Conservation (phyloP, 495 filamentous ascomycete species). For the Penicillium soppii region DNA sequence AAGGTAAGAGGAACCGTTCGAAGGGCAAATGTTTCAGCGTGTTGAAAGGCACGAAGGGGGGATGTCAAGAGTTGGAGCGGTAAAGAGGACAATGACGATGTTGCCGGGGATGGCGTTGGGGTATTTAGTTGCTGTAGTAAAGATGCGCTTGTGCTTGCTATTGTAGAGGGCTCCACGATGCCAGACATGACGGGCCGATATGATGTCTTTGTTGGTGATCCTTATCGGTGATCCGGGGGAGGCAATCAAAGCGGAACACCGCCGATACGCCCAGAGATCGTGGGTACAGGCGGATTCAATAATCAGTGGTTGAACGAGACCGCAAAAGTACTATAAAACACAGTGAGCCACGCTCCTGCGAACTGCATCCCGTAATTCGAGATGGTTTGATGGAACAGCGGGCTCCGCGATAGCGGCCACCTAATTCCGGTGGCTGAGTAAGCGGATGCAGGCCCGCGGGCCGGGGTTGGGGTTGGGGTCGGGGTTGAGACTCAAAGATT, state of each 20-base stretch:
- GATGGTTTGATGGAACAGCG: constrained; percentile 4
- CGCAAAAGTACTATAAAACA: neutral
- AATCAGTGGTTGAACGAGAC: neutral
- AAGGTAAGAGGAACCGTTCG: constrained; percentile 38
- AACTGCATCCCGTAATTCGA: constrained; percentile 12
- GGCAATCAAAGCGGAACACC: constrained; percentile 16
- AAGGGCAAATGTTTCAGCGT: constrained; percentile 38
- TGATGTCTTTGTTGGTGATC: constrained; percentile 11
- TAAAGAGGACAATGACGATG: constrained; percentile 30
- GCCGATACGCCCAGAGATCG: constrained; percentile 5
- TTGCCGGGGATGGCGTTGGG: constrained; percentile 15
- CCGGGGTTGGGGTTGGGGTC: neutral
- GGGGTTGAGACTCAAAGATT: neutral
- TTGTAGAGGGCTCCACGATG: constrained; percentile 11
- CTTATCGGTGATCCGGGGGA: constrained; percentile 24
- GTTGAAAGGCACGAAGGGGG: constrained; percentile 39
- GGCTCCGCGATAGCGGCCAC: constrained; percentile 5
- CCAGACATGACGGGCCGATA: constrained; percentile 22
- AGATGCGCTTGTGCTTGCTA: constrained; percentile 19
- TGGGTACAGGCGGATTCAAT: neutral
- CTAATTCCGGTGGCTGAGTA: neutral
- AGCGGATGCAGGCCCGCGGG: neutral
- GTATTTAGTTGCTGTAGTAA: constrained; percentile 12
- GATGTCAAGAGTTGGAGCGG: constrained; percentile 34
- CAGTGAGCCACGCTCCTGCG: constrained; percentile 16